A percentile compares a stretch with the other conserved stretches of the same genome.
Evolutionary conservation across 2,329 filamentous ascomycete genomes (phyloP).

Genomic region (Aureobasidium sp.): DNA sequence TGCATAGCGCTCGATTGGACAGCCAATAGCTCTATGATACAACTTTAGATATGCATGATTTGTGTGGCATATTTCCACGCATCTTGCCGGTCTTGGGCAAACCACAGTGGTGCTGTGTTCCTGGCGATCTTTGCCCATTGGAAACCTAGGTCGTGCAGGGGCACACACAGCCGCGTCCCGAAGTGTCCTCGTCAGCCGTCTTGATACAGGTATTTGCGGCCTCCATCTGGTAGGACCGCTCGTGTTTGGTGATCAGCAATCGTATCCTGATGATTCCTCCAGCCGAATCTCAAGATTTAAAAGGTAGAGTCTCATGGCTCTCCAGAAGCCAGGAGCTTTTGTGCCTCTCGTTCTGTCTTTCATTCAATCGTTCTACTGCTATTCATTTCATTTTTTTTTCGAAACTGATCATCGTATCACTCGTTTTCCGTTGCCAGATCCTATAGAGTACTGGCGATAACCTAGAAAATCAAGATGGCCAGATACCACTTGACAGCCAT

Average conservation of each 20-base stretch:
- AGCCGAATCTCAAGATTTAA: neutral
- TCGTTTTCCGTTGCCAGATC: neutral
- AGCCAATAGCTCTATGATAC: neutral
- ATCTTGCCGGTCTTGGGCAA: conserved; percentile 1
- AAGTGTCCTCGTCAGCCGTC: neutral
- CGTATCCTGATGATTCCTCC: neutral
- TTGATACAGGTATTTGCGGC: conserved; percentile 2
- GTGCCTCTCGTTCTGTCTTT: neutral
- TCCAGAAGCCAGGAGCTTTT: neutral
- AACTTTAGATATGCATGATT: neutral
- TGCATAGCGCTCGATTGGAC: neutral
- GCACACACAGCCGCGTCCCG: neutral
- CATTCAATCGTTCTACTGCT: neutral
- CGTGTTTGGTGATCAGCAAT: conserved; percentile 4
- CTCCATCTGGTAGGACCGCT: conserved; percentile 1
- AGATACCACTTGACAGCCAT: neutral
- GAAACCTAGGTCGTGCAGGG: conserved; percentile 2
- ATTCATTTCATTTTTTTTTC: neutral
- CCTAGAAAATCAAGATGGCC: neutral
- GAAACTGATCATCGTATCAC: neutral
- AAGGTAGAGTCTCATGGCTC: neutral
- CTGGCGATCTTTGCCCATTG: conserved; percentile 10
- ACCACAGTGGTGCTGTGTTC: neutral
- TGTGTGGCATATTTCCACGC: neutral
- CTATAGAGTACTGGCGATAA: neutral